Evolutionary conservation across 2,329 filamentous ascomycete species (phyloP), one percentile per base, ranked within the genome.

Genomic region (Ustulina deusta): DNA sequence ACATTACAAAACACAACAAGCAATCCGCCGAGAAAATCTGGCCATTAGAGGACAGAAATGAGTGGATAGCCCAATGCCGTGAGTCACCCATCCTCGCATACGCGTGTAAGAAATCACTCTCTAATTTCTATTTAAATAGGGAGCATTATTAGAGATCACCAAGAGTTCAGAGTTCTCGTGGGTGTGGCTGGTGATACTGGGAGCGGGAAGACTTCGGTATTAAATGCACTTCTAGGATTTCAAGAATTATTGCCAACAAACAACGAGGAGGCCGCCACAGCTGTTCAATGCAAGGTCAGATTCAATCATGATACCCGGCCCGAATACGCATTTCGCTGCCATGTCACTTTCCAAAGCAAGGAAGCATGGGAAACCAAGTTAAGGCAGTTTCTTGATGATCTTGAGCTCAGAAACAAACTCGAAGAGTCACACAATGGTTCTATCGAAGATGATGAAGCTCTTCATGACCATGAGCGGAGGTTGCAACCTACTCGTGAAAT

Each of bases 241-340:
- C 62, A 46, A 4, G 77, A 78, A 17, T 63, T 80, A 0, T 65
- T 80, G 0, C 78, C 79, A 1, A 77, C 77, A 0, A 74, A 72
- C 7, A 77, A 77, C n/a, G 70, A 76, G 6, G 63, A 65, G 5
- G 78, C 78, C 0, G 69, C 75, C 0, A 80, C 78, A 0, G 76
- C 78, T 0, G 74, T 76, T 0, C 54, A 67, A 0, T 77, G 73
- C 3, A 72, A 71, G 4, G 68, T 77, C 0, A 69, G 71, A 0
- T 80, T 72, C 68, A 80, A 80, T 42, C 17, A 70, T 25, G 62
- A 73, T 9, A 27, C 72, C 1, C 42, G 40, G 0, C 70, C 70
- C 4, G 67, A 60, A 0, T n/a, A 69, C 9, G 51, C 61, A 2
- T 76, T 72, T 17, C 68, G 69, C 0, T 76, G 76, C 1, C 56